These are phyloP conservation scores for Paradendryphiella salina DNA, from an alignment of 2,329 filamentous ascomycete genomes.

Conservation along the genomic window DNA sequence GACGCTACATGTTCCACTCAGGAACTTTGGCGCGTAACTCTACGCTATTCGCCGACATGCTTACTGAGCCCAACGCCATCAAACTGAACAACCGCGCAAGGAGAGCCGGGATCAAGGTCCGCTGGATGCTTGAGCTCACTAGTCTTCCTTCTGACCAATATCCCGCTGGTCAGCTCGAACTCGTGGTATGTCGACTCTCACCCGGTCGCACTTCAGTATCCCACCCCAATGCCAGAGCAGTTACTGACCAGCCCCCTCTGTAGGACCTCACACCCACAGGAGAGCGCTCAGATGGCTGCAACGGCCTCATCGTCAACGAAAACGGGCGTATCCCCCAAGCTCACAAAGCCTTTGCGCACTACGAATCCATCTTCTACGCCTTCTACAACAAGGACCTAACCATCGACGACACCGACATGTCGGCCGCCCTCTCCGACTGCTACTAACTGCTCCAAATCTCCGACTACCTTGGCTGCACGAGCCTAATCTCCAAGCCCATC, in stretches of 20 bases:
- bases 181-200: slow-evolving; percentile 29
- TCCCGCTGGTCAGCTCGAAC: slow-evolving; percentile 30
- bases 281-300: slow-evolving; percentile 24
- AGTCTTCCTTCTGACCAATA: slow-evolving; percentile 22
- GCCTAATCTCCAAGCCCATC: slow-evolving; percentile 51
- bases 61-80: slow-evolving; percentile 38
- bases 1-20: slow-evolving; percentile 42
- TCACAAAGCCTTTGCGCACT: slow-evolving; percentile 39
- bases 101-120: slow-evolving; percentile 29
- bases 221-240: not conserved
- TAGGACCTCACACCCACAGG: slow-evolving; percentile 45
- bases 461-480: slow-evolving; percentile 52
- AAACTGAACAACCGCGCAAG: slow-evolving; percentile 31
- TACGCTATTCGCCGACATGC: slow-evolving; percentile 34
- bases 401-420: slow-evolving; percentile 48
- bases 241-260: slow-evolving; percentile 2
- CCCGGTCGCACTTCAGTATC: not conserved
- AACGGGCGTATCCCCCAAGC: slow-evolving; percentile 41
- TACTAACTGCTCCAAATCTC: slow-evolving; percentile 51
- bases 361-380: slow-evolving; percentile 52
- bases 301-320: slow-evolving; percentile 38
- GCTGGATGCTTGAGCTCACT: slow-evolving; percentile 43
- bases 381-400: slow-evolving; percentile 52
- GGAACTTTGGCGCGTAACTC: slow-evolving; percentile 41
- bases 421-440: slow-evolving; percentile 47